Evolutionary conservation across 306 rosid species (phyloP), one percentile per base, ranked within the genome.

Genomic region (Cucumis cinereus): DNA sequence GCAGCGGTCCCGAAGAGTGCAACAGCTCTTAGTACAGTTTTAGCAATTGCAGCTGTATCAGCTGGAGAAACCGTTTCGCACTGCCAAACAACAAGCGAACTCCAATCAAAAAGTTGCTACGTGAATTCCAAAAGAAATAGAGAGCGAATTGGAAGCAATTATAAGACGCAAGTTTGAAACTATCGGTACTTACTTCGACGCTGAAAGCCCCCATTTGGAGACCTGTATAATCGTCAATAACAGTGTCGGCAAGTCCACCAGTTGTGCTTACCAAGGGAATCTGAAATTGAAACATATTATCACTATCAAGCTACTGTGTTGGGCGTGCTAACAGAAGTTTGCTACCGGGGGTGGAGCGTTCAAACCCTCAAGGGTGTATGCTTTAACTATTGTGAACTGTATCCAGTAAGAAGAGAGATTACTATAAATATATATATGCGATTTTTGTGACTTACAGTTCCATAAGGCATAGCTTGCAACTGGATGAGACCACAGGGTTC

Each of bases 401-500:
- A 5, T 13, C 5, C 52, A 4, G 52, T 45, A 45, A 9, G 7
- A 45, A 12, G 3, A 45, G 50, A 11, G 16, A 45, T 50, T 1
- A 15, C 55, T 50, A 50, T 67, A 13, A 20, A 4, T 22, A 43
- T 45, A 11, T 45, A 71, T 49, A 71, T 49, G 36, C 16, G 23
- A 45, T 45, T 49, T 9, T 49, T 9, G 54, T 40, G 79, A 70
- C 86, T 80, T 81, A 86, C 89, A 10, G 89, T 81, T 78, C 85
- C 89, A 28, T 76, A 83, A 83, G 87, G 76, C 89, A 86, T 86
- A 11, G 89, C 89, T 54, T 86, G 89, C 76, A 86, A 66, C 81
- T 86, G 89, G 70, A 86, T 86, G 59, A 86, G 89, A 33, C 87
- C 89, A 62, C 89, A 85, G 5, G 89, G 89, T 67, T 85, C 89